A percentile compares a stretch with the other conserved stretches of the same genome.
Evolutionary conservation across 202 grass and related monocot species (phyloP).

Genomic region (Panicum hallii): DNA sequence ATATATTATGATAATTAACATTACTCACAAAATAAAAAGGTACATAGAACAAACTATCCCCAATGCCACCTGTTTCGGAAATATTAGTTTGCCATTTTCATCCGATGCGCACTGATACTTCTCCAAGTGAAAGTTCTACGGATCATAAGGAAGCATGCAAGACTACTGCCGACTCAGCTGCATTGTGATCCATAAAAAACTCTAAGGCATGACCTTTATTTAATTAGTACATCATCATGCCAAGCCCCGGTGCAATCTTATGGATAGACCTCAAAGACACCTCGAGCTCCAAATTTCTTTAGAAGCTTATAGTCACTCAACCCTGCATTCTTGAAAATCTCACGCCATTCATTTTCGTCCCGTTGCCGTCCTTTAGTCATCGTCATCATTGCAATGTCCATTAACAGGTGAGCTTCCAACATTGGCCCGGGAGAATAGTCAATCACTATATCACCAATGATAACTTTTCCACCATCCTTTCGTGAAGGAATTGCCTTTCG

Average conservation of each 20-base stretch:
- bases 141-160: neutral
- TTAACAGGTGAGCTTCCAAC: constrained; percentile 40
- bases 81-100: neutral
- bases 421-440: constrained; percentile 22
- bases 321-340: constrained; percentile 38
- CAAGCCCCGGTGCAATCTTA: constrained; percentile 2
- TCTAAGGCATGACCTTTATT: neutral
- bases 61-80: neutral
- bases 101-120: neutral
- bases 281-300: constrained; percentile 33
- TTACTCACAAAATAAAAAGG: too few species aligned
- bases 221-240: neutral
- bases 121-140: neutral
- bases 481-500: constrained; percentile 44
- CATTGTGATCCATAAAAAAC: too few species aligned
- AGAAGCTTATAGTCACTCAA: constrained; percentile 53
- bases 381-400: constrained; percentile 51
- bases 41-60: neutral
- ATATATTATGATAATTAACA: too few species aligned
- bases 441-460: constrained; percentile 43
- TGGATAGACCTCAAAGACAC: constrained; percentile 51
- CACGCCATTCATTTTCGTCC: neutral
- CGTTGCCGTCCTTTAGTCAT: constrained; percentile 30
- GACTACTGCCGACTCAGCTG: too few species aligned
- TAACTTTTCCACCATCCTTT: constrained; percentile 47